These are phyloP conservation scores for Cyclotella distinguenda DNA, from an alignment of 108 stramenopile species.

Conservation along the genomic window DNA sequence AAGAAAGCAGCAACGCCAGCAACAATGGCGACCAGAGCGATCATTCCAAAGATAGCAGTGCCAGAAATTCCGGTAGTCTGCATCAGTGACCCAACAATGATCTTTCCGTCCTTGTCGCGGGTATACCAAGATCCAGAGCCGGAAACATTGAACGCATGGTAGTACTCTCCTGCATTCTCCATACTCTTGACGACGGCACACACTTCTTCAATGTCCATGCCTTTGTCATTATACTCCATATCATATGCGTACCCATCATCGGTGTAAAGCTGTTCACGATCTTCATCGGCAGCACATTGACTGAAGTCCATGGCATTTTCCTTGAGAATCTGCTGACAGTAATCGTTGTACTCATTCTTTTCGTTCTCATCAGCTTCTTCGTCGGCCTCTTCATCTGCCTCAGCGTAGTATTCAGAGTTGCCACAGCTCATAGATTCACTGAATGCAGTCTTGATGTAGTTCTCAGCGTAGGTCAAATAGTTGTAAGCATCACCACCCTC, in stretches of 20 bases:
- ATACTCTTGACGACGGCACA: constrained; percentile 13
- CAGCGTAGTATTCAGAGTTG: constrained; percentile 2
- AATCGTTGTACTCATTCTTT: constrained; percentile 11
- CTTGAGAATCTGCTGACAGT: constrained; percentile 17
- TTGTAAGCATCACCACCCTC: constrained; percentile 9
- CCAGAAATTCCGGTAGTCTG: constrained; percentile 3
- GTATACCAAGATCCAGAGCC: constrained; percentile 27
- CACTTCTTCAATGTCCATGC: constrained; percentile 11
- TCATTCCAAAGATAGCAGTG: constrained; percentile 16
- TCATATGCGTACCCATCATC: constrained; percentile 25
- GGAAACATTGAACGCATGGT: constrained; percentile 11
- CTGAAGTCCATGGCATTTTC: constrained; percentile 11
- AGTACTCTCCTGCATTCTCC: constrained; percentile 16
- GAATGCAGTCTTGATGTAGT: constrained; percentile 24
- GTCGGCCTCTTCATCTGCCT: background rate
- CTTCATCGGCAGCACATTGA: constrained; percentile 11
- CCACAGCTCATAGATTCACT: constrained; percentile 6
- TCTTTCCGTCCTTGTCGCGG: constrained; percentile 19
- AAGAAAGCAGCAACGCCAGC: constrained; percentile 2
- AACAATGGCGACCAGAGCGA: constrained; percentile 9
- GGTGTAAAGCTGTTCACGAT: constrained; percentile 1
- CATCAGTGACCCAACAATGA: background rate
- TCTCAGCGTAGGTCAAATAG: constrained; percentile 22
- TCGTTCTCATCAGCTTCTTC: constrained; percentile 8
- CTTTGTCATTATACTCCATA: constrained; percentile 15